Conservation (phyloP, 345 rosid species). For the Citrus maxima region DNA sequence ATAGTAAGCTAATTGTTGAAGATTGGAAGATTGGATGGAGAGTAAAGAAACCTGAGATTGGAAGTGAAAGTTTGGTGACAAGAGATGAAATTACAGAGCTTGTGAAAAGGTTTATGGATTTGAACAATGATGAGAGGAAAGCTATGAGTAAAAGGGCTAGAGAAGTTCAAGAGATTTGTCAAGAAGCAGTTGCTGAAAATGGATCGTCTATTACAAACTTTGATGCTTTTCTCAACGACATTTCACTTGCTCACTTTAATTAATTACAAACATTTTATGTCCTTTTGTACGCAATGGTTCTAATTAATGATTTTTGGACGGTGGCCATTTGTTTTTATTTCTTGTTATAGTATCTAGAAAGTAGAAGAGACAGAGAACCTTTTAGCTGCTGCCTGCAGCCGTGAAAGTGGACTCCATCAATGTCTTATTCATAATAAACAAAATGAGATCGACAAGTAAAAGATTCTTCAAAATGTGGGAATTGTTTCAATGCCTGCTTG, state of each 20-base stretch:
- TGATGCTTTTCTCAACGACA: background rate
- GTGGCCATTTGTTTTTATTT: background rate
- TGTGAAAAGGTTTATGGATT: constrained; percentile 23
- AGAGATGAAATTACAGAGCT: constrained; percentile 23
- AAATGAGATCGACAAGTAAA: no score
- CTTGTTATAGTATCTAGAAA: background rate
- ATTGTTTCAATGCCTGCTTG: no score
- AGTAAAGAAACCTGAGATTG: background rate
- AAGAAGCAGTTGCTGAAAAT: constrained; percentile 4
- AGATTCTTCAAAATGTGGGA: no score
- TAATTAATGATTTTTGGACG: background rate
- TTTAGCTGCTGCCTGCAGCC: background rate
- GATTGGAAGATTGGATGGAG: constrained; percentile 42
- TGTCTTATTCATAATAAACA: no score
- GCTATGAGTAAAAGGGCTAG: constrained; percentile 23
- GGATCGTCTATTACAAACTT: background rate
- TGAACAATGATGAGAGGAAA: constrained; percentile 13
- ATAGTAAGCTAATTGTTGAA: constrained; percentile 29
- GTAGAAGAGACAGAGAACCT: background rate
- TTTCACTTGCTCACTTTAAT: background rate
- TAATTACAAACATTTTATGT: no score
- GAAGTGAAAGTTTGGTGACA: constrained; percentile 12
- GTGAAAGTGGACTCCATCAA: no score
- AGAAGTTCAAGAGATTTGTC: constrained; percentile 14
- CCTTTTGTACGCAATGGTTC: background rate